phyloP scores from a whole-genome alignment of 768 basidiomycete species.

The Leccinum rimulosum region DNA sequence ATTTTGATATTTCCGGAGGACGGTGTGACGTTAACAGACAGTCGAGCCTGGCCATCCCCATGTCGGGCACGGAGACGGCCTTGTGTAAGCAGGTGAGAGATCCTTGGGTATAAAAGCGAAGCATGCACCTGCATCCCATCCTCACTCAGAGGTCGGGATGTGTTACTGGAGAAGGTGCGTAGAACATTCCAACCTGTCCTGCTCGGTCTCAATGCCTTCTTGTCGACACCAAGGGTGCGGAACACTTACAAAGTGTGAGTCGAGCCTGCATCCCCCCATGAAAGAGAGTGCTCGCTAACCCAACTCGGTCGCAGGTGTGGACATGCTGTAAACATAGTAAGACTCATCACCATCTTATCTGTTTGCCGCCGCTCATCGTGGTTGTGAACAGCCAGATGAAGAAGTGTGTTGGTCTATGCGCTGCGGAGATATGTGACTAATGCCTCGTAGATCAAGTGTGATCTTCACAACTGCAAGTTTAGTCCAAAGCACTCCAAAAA shows the following conservation, averaged over 20 bases:
- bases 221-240: constrained; percentile 43
- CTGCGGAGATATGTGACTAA: constrained; percentile 12
- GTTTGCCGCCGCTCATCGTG: constrained; percentile 6
- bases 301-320: constrained; percentile 42
- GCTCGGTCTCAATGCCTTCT: constrained; percentile 18
- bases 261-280: background rate
- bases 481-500: constrained; percentile 51
- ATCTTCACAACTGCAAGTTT: constrained; percentile 59
- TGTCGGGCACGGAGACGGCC: constrained; percentile 18
- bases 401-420: constrained; percentile 37
- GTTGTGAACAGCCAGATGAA: constrained; percentile 49
- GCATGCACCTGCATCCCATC: background rate
- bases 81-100: constrained; percentile 32
- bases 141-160: constrained; percentile 36
- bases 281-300: constrained; percentile 2
- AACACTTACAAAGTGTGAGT: constrained; percentile 53
- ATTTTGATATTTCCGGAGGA: constrained; percentile 21
- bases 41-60: constrained; percentile 25
- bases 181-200: background rate
- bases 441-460: constrained; percentile 55
- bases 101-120: constrained; percentile 30
- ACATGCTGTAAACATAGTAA: constrained; percentile 50
- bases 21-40: constrained; percentile 29
- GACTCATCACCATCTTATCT: constrained; percentile 10
- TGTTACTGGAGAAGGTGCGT: constrained; percentile 62